Conservation (phyloP, 2,329 filamentous ascomycete species). For the Xenosphaeropsis pyriputrescens region DNA sequence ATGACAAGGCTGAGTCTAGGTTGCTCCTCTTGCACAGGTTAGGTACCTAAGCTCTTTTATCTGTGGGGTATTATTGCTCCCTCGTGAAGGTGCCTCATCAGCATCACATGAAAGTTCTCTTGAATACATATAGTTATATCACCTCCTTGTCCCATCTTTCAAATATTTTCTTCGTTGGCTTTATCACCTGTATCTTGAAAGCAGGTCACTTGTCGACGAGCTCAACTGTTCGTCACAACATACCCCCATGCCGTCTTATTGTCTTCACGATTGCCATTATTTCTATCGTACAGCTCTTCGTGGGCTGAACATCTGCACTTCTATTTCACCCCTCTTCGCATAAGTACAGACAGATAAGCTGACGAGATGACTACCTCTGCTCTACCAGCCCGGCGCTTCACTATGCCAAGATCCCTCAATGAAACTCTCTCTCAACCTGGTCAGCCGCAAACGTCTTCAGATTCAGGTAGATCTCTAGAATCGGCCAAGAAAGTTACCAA, state of each 20-base stretch:
- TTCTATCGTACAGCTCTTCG: slow-evolving; percentile 84
- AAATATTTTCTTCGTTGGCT: too few species aligned
- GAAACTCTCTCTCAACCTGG: slow-evolving; percentile 41
- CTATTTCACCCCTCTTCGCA: slow-evolving; percentile 61
- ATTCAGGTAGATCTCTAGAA: slow-evolving; percentile 24
- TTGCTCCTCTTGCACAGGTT: too few species aligned
- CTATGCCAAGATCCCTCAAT: slow-evolving; percentile 57
- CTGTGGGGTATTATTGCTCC: too few species aligned
- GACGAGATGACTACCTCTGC: slow-evolving; percentile 41
- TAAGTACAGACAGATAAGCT: slow-evolving; percentile 32
- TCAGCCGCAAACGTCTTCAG: slow-evolving; percentile 7
- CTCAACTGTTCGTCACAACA: too few species aligned
- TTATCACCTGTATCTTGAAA: too few species aligned
- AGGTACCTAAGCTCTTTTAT: too few species aligned
- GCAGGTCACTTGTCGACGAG: too few species aligned
- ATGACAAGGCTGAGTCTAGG: too few species aligned
- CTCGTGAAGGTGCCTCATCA: too few species aligned
- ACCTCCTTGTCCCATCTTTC: too few species aligned
- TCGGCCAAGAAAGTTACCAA: slow-evolving; percentile 37
- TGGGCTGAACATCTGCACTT: slow-evolving; percentile 69
- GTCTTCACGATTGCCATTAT: slow-evolving; percentile 77
- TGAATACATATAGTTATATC: too few species aligned
- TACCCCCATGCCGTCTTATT: slow-evolving; percentile 59
- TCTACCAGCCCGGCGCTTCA: slow-evolving; percentile 57
- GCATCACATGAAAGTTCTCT: too few species aligned